phyloP scores from a whole-genome alignment of 768 basidiomycete species.

The Leccinum rimulosum region DNA sequence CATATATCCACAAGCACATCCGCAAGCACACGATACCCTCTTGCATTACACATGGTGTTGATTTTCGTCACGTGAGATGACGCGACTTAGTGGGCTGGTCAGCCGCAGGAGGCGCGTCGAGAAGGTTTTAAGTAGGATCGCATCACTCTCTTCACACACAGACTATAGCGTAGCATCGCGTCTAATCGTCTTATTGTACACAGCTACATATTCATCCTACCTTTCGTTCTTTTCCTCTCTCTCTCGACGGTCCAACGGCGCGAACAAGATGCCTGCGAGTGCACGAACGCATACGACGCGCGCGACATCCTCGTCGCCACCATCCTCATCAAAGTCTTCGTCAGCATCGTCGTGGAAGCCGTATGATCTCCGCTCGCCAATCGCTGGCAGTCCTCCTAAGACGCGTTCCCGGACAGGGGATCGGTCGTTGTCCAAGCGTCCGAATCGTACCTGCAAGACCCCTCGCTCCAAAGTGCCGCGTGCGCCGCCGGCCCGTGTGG shows the following conservation, averaged over 20 bases:
- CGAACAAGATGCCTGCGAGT: conserved; percentile 22
- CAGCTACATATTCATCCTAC: conserved; percentile 25
- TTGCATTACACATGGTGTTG: conserved; percentile 11
- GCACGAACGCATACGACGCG: conserved; percentile 11
- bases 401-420: not conserved
- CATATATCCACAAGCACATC: not conserved
- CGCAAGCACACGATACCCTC: not conserved
- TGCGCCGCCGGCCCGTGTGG: conserved; percentile 3
- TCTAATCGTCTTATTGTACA: conserved; percentile 23
- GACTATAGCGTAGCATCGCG: conserved; percentile 11
- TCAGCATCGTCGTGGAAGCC: conserved; percentile 13
- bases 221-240: not conserved
- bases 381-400: not conserved
- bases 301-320: not conserved
- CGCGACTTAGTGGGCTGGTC: conserved; percentile 20
- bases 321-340: not conserved
- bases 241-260: not conserved
- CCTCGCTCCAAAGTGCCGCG: not conserved
- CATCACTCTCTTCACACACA: not conserved
- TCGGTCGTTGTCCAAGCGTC: no score
- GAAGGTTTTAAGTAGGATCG: conserved; percentile 6
- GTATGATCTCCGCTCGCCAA: conserved; percentile 19
- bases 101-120: conserved; percentile 26
- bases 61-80: conserved; percentile 31
- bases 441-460: not conserved